Percentiles rank a stretch among this genome's conserved stretches.
Conservation (phyloP, 2,329 filamentous ascomycete genomes). For the Chalaropsis ovoidea region DNA sequence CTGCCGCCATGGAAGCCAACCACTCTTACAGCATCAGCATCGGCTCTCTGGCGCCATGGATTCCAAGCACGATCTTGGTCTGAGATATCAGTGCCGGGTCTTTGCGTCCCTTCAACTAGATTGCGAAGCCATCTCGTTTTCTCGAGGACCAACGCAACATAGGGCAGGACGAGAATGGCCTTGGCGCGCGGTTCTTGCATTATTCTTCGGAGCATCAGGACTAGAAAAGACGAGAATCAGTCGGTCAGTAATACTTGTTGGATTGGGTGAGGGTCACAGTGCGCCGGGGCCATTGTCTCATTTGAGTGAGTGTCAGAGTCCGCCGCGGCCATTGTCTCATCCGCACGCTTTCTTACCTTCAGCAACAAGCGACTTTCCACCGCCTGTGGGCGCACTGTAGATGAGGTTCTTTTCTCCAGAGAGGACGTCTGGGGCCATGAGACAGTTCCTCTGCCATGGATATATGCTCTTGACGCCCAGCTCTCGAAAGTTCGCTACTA, state of each 20-base stretch:
- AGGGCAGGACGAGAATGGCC: constrained; percentile 62
- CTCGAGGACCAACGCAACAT: constrained; percentile 70
- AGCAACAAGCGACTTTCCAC: constrained; percentile 67
- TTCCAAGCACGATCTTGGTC: constrained; percentile 33
- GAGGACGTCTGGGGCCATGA: constrained; percentile 57
- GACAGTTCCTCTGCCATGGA: constrained; percentile 67
- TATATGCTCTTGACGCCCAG: constrained; percentile 66
- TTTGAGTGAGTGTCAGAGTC: too few species aligned
- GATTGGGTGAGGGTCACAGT: neutral
- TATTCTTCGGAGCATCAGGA: constrained; percentile 62
- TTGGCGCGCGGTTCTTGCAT: constrained; percentile 55
- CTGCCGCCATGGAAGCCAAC: constrained; percentile 67
- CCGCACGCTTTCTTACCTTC: constrained; percentile 36
- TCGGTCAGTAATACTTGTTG: constrained; percentile 19
- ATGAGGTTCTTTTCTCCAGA: constrained; percentile 58
- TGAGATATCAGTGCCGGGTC: constrained; percentile 32
- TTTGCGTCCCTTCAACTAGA: constrained; percentile 50
- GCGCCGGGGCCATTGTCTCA: neutral
- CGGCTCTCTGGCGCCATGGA: constrained; percentile 45
- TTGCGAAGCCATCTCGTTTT: constrained; percentile 64
- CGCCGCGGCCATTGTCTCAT: neutral
- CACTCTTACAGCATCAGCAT: constrained; percentile 52
- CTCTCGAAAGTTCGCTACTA: constrained; percentile 54
- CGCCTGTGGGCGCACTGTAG: constrained; percentile 70
- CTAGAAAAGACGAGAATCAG: constrained; percentile 29